Base-by-base conservation (phyloP, 257 asterid species). In the Vinca minor region DNA sequence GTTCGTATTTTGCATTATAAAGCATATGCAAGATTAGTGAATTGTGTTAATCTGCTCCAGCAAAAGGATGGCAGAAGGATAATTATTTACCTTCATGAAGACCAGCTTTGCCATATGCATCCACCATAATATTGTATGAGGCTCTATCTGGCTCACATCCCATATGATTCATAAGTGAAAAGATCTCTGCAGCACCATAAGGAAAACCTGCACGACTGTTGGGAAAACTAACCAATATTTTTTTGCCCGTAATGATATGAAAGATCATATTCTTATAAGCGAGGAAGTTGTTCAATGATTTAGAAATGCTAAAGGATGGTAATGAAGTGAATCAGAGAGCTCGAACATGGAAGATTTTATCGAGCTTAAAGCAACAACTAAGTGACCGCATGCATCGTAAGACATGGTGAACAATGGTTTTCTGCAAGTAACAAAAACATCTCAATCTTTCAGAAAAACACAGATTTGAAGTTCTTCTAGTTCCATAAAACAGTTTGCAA, bases 41-140 rank as follows among this genome's bases (percentile, higher is more conserved):
- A 34, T 26, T 11, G 9, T 11, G 4, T 44, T 62, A 42, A 39
- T 42, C 4, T 21, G 52, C 21, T 28, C 34, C 32, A 26, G 4
- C 42, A 38, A 11, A 38, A 38, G 42, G 23, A 23, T 14, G 18
- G 20, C 48, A 42, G 39, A 42, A 23, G 15, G 46, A 28, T 34
- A 38, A 3, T 3, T 38, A 29, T 36, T 49, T 76, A 86, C 96
- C 95, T 76, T 83, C 78, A 63, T 87, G 78, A 54, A 87, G 86
- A 67, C 95, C 95, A 13, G 94, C 91, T 78, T 85, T 83, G 28
- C 95, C 96, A 59, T 89, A 89, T 29, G 96, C 96, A 65, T 89
- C 96, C 74, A 89, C 76, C 94, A 87, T 77, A 50, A 89, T 89
- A 67, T 89, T 89, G 71, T 82, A 89, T 17, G 96, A 87, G 36